Evolutionary conservation across 2,329 filamentous ascomycete species (phyloP), one percentile per base, ranked within the genome.

Genomic region (Ceratocystiopsis sp.): DNA sequence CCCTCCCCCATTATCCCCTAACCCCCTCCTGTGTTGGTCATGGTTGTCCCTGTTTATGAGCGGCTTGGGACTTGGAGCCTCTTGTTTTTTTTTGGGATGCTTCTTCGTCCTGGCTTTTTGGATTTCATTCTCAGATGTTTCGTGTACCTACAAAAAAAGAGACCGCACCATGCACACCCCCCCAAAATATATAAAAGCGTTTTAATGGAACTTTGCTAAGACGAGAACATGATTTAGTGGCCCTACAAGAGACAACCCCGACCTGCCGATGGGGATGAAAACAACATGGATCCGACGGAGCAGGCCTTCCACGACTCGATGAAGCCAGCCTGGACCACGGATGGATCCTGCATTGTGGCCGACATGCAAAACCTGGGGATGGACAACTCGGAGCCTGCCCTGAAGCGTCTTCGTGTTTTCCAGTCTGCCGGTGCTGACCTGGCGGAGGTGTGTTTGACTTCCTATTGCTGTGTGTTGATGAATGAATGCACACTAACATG

Each of bases 191-290:
- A 45, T 36, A 29, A 36, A 40, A 29, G 7, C 10, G 10, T 8
- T 11, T 9, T 29, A 29, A 29, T 8, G 25, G 10, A 29, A 29
- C 10, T 53, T 61, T 62, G 59, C 66, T 71, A 68, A 74, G 25
- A 29, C 9, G 25, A 29, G 55, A 51, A 55, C 56, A 52, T 50
- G 55, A 15, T 62, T 55, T 75, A 93, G 85, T 93, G 80, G 75
- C 85, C 85, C 42, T 91, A 91, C 65, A 73, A 83, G 59, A 84
- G 85, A 65, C 76, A 78, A 61, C 66, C 78, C 49, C 85, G 87
- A 56, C 75, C 73, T 35, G 71, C 75, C 53, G 65, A 73, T 50
- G 67, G 73, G 49, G 72, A 80, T 53, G 66, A 72, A 51, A 67
- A 61, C 45, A 61, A 78, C 44, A 68, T 86, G 66, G 68, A 69